Evolutionary conservation across 768 basidiomycete genomes (phyloP), one percentile per base, ranked within the genome.

Genomic region (Tricholomella constricta): DNA sequence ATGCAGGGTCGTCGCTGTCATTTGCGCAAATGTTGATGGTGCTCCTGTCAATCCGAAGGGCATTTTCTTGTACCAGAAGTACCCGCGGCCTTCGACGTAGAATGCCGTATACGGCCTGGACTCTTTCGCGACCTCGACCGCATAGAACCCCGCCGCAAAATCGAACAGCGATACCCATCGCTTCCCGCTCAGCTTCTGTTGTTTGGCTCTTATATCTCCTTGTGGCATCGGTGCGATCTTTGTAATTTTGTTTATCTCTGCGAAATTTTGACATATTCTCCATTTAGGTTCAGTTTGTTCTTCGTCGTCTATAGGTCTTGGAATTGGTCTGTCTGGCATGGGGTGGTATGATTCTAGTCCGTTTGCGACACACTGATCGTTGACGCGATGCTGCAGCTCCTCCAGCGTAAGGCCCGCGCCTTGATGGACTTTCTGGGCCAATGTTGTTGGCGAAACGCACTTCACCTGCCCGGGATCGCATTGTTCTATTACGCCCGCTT

Each of bases 351-450:
- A 46, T 37, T 48, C 50, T 3, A 70, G 14, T 1, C 69, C 70
- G 9, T 57, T 51, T 8, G 43, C 59, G 2, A 62, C 43, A 50
- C 72, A 75, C 40, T 73, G 41, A n/a, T 73, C 67, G 44, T 78
- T 75, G 0, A 74, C 58, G 0, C 22, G 19, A 22, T 67, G 64
- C n/a, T 66, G 46, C 0, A 78, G 66, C 34, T 74, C 71, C 0
- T 71, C 67, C 1, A 71, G 37, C 0, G 65, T 55, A 1, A 75
- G 48, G 0, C 72, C 69, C 0, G 47, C 58, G 0, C 59, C 55
- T 2, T 69, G 60, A 19, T 72, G 68, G 3, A 62, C 68, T 42
- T 78, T 78, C 44, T 71, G 64, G 0, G 70, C 71, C 0, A 80
- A 60, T 0, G 61, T 69, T 0, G 66, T 72, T 5, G 62, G 67